Conservation (phyloP, 2,329 filamentous ascomycete genomes). For the Paracoccidioides brasiliensis region DNA sequence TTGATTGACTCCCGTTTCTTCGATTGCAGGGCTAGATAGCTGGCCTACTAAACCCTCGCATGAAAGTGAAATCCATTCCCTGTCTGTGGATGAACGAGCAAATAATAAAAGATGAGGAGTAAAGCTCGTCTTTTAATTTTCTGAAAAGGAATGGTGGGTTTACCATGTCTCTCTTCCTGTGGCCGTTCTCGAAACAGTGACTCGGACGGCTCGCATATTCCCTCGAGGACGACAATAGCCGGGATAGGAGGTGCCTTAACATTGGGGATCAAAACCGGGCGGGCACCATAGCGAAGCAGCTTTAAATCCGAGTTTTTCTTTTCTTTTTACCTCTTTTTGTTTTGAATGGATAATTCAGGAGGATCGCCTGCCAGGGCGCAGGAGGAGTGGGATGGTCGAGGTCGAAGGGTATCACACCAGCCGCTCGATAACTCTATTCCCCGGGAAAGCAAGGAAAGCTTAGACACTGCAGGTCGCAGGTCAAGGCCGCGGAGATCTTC, state of each 20-base stretch:
- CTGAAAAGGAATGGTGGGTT: neutral
- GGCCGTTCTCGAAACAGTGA: neutral
- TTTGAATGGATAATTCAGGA: conserved; percentile 6
- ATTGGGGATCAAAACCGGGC: neutral
- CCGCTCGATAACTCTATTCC: neutral
- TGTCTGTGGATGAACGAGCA: neutral
- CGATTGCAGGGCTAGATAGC: conserved; percentile 4
- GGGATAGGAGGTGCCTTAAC: neutral
- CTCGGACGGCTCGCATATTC: neutral
- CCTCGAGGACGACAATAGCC: neutral
- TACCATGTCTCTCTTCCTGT: neutral
- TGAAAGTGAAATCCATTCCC: neutral
- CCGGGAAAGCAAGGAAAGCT: neutral
- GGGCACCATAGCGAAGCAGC: neutral
- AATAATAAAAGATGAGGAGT: neutral
- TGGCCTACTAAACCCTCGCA: conserved; percentile 1
- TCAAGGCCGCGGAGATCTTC: conserved; percentile 6
- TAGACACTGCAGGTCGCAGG: neutral
- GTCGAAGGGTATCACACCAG: conserved; percentile 6
- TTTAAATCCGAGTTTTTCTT: neutral
- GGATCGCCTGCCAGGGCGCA: neutral
- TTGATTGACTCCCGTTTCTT: neutral
- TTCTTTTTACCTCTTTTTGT: neutral
- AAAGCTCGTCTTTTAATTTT: neutral
- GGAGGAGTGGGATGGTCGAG: conserved; percentile 10